Percentiles rank a stretch among this genome's conserved stretches.
phyloP scores from a whole-genome alignment of 305 asterid species.

The Euphrasia arctica region DNA sequence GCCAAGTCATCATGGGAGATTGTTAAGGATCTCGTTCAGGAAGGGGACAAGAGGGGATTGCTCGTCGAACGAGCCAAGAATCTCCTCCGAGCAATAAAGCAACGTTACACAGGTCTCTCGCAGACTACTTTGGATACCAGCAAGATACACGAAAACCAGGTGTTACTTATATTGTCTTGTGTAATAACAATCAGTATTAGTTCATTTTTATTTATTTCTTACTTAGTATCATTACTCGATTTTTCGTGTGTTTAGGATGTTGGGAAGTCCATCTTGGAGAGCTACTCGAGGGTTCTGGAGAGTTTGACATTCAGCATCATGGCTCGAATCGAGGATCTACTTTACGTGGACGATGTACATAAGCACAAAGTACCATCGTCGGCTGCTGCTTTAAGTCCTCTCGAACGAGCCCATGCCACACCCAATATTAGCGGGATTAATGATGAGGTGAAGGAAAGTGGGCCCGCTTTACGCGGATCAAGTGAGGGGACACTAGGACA shows the following conservation, averaged over 20 bases:
- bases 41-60: conserved; percentile 67
- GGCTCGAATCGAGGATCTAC: conserved; percentile 83
- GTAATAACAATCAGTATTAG: neutral
- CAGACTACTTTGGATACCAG: conserved; percentile 74
- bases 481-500: conserved; percentile 29
- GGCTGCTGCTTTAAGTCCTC: conserved; percentile 34
- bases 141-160: conserved; percentile 90
- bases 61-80: conserved; percentile 82
- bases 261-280: conserved; percentile 88
- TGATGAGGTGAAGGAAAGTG: conserved; percentile 43
- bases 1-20: conserved; percentile 87
- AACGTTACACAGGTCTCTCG: conserved; percentile 64
- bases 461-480: conserved; percentile 36
- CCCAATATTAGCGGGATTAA: conserved; percentile 50
- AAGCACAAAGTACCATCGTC: conserved; percentile 48
- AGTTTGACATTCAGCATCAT: conserved; percentile 78
- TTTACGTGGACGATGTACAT: conserved; percentile 72
- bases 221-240: neutral
- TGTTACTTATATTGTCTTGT: conserved; percentile 16
- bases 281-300: conserved; percentile 98
- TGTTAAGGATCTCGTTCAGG: conserved; percentile 63
- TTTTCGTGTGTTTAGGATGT: conserved; percentile 48
- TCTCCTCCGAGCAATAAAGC: conserved; percentile 65
- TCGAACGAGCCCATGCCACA: conserved; percentile 45
- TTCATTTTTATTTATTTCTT: too few relatives aligned